Conservation (phyloP, 1,284 basidiomycete species). For the Sparassis latifolia region DNA sequence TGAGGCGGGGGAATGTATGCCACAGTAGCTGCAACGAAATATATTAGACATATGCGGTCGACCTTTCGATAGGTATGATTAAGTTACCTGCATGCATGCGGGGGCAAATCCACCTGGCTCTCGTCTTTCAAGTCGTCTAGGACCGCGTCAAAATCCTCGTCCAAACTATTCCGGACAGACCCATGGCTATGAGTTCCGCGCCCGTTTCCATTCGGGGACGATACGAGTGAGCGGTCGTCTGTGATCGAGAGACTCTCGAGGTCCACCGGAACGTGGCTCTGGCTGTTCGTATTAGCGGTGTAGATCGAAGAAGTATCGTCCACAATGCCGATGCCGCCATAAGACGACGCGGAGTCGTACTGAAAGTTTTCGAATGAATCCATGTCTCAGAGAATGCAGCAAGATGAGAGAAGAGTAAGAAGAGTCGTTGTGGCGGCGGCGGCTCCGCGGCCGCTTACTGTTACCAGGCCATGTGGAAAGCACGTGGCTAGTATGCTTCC, state of each 20-base stretch:
- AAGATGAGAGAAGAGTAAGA: conserved; percentile 6
- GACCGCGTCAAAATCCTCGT: conserved; percentile 83
- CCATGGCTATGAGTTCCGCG: conserved; percentile 29
- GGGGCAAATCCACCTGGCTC: conserved; percentile 74
- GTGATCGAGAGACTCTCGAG: conserved; percentile 60
- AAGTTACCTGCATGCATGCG: conserved; percentile 89
- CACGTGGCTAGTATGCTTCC: no score
- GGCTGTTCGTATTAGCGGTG: conserved; percentile 53
- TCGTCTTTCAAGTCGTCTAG: conserved; percentile 87
- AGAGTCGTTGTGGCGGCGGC: conserved; percentile 5
- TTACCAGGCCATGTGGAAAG: conserved; percentile 1
- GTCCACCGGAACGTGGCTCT: conserved; percentile 43
- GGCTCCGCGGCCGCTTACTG: conserved; percentile 11
- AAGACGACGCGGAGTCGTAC: conserved; percentile 71
- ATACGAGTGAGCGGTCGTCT: conserved; percentile 41
- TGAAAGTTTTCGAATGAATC: conserved; percentile 87
- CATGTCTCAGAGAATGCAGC: conserved; percentile 35
- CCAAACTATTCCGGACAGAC: conserved; percentile 36
- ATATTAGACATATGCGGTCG: conserved; percentile 1
- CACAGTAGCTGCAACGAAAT: conserved; percentile 76
- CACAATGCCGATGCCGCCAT: conserved; percentile 68
- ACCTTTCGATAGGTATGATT: conserved; percentile 4
- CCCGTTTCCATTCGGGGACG: conserved; percentile 31
- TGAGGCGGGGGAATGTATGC: conserved; percentile 95
- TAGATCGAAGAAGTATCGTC: conserved; percentile 85